Conservation (phyloP, 371 early-diverging fungal genomes). For the Coemansia sp. region DNA sequence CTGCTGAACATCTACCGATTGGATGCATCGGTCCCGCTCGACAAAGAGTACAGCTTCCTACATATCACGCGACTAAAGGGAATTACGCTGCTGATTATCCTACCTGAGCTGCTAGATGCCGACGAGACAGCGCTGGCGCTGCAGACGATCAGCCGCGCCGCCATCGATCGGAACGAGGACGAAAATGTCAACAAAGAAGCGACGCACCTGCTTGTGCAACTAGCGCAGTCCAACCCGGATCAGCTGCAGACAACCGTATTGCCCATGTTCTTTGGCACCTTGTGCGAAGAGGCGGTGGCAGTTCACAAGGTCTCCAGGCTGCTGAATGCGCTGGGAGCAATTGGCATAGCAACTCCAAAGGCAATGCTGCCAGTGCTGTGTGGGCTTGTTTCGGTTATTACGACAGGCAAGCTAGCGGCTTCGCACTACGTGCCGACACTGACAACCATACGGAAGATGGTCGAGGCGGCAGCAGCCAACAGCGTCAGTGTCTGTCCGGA, state of each 20-base stretch:
- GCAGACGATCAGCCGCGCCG: constrained; percentile 34
- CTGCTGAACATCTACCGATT: constrained; percentile 43
- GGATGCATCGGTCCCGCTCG: constrained; percentile 40
- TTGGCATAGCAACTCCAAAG: constrained; percentile 26
- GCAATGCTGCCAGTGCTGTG: constrained; percentile 22
- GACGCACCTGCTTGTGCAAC: constrained; percentile 43
- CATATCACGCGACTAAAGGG: constrained; percentile 68
- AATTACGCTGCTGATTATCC: constrained; percentile 63
- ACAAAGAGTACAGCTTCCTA: constrained; percentile 71
- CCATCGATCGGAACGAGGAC: constrained; percentile 48
- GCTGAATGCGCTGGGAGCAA: constrained; percentile 44
- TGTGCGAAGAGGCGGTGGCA: constrained; percentile 28
- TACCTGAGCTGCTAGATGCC: constrained; percentile 57
- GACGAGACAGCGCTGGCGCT: constrained; percentile 55
- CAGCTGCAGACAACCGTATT: constrained; percentile 24
- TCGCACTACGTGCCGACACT: constrained; percentile 16
- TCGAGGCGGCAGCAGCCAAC: constrained; percentile 18
- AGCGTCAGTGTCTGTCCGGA: background rate
- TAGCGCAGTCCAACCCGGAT: constrained; percentile 39
- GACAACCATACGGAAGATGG: constrained; percentile 40
- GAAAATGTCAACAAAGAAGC: constrained; percentile 51
- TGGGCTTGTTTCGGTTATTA: constrained; percentile 17
- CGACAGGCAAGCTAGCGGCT: constrained; percentile 10
- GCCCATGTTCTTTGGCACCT: constrained; percentile 44
- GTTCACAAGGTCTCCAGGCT: constrained; percentile 32